These are phyloP conservation scores for Penicillium ucsense DNA, from an alignment of 495 filamentous ascomycete species.

Conservation along the genomic window DNA sequence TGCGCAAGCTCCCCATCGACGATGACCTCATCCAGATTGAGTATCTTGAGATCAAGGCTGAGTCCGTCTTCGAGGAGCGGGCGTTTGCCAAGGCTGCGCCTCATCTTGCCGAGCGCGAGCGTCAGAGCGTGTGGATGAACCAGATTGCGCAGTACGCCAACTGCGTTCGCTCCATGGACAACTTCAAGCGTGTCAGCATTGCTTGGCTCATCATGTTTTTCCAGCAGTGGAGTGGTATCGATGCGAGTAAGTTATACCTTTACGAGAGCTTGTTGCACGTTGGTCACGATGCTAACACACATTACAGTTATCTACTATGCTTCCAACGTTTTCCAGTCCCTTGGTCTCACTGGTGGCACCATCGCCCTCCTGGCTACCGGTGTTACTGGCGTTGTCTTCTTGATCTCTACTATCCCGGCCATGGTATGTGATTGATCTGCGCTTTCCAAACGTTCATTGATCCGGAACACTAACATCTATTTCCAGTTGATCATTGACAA, in stretches of 20 bases:
- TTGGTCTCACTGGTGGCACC: conserved; percentile 73
- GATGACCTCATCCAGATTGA: conserved; percentile 35
- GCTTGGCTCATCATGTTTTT: conserved; percentile 35
- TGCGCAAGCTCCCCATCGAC: conserved; percentile 30
- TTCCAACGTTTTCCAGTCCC: conserved; percentile 48
- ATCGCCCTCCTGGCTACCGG: conserved; percentile 56
- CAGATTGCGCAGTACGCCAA: conserved; percentile 29
- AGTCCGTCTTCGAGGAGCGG: conserved; percentile 31
- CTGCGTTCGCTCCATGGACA: conserved; percentile 26
- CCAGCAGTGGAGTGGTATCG: conserved; percentile 36
- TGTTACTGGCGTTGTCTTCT: conserved; percentile 57
- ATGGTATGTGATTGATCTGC: conserved; percentile 55
- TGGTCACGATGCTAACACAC: not conserved
- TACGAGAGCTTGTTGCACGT: not conserved
- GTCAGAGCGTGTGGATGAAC: conserved; percentile 22
- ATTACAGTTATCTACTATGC: conserved; percentile 26
- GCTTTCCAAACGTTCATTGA: not conserved
- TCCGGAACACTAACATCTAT: conserved; percentile 47
- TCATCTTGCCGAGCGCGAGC: conserved; percentile 21
- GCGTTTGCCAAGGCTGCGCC: conserved; percentile 29
- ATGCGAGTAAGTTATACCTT: conserved; percentile 18
- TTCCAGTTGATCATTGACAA: conserved; percentile 59
- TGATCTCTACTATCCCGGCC: conserved; percentile 62
- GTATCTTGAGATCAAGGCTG: conserved; percentile 34
- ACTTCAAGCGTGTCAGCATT: conserved; percentile 29